Evolutionary conservation across 1,284 basidiomycete genomes (phyloP).

Genomic region (Ganoderma multipileum): DNA sequence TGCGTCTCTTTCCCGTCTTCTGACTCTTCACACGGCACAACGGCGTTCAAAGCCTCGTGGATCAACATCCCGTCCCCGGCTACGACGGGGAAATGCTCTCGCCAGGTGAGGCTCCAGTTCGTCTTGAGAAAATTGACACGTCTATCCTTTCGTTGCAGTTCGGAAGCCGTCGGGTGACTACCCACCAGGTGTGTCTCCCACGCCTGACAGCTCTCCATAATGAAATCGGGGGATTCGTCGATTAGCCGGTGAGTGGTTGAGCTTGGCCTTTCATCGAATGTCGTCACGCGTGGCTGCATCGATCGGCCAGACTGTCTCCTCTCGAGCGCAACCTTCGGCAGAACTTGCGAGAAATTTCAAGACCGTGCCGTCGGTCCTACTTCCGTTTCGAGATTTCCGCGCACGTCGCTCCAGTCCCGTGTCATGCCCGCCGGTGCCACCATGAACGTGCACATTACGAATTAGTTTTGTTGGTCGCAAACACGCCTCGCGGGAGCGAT

Average conservation of each 20-base stretch:
- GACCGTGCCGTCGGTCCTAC: not conserved
- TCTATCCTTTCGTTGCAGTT: not conserved
- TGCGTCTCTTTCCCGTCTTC: not conserved
- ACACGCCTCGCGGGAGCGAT: not conserved
- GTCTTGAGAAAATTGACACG: not conserved
- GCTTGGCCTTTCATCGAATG: not conserved
- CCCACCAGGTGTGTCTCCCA: not conserved
- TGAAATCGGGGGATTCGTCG: not conserved
- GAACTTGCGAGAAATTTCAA: not conserved
- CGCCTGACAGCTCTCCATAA: not conserved
- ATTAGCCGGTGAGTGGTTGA: not conserved
- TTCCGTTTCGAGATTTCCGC: not conserved
- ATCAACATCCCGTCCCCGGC: conserved; percentile 11
- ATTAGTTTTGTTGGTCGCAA: not conserved
- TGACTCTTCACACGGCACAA: conserved; percentile 10
- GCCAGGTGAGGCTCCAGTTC: not conserved
- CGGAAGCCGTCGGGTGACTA: not conserved
- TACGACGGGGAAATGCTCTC: not conserved
- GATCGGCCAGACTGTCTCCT: not conserved
- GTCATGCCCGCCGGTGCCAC: not conserved
- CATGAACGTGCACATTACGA: not conserved
- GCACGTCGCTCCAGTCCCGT: conserved; percentile 1
- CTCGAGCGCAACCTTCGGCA: too few relatives aligned
- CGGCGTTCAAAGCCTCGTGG: conserved; percentile 12
- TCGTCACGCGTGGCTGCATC: not conserved